Conservation (phyloP, 2,329 filamentous ascomycete species). For the Ophiostoma sp. region DNA sequence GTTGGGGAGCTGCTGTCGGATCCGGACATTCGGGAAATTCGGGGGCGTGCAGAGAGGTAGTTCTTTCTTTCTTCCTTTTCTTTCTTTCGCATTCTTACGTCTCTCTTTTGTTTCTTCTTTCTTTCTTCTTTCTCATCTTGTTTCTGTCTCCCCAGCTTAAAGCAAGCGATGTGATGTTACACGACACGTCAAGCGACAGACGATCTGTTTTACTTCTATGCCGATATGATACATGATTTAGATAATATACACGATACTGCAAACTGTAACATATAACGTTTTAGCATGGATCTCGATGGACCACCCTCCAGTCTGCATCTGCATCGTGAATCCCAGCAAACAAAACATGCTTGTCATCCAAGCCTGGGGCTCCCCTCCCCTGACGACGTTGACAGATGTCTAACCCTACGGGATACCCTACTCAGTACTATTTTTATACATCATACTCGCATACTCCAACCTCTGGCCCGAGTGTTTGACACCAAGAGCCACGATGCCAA, state of each 20-base stretch:
- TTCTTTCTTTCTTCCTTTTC: neutral
- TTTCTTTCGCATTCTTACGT: neutral
- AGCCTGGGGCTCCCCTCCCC: conserved; percentile 7
- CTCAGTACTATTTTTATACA: neutral
- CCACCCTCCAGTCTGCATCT: neutral
- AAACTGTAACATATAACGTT: neutral
- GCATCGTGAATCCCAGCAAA: neutral
- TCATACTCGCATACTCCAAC: neutral
- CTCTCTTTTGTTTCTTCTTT: neutral
- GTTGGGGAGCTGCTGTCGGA: conserved; percentile 29
- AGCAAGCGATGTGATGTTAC: neutral
- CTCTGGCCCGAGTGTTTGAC: neutral
- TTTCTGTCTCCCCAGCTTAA: neutral
- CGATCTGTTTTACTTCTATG: neutral
- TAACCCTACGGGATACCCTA: too few species aligned
- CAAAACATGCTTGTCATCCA: neutral
- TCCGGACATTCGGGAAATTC: conserved; percentile 29
- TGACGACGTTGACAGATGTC: neutral
- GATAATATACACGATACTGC: neutral
- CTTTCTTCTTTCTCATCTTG: neutral
- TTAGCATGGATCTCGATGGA: neutral
- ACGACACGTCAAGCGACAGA: neutral
- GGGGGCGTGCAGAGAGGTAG: neutral
- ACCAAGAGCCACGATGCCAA: neutral
- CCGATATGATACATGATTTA: neutral